Base-by-base conservation (phyloP, 768 basidiomycete genomes). In the Boletus subparvulus region DNA sequence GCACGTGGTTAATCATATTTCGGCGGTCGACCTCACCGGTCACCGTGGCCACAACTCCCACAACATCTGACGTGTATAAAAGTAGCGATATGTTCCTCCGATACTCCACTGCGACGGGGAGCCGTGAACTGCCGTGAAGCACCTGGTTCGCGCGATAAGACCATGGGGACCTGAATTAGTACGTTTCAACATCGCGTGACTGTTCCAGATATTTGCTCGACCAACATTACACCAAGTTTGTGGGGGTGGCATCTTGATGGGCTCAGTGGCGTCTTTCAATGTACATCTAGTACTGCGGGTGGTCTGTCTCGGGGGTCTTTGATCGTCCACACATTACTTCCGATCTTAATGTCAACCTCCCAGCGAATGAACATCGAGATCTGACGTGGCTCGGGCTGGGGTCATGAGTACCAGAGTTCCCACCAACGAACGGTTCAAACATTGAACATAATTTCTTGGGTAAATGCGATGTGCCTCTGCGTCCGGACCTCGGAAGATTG, bases 241-340 rank as follows among this genome's bases (percentile, higher is more conserved):
- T 28, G 35, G 35, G 35, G 28, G 41, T 19, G 35, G 13, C 33
- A 6, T 49, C n/a, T n/a, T n/a, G n/a, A n/a, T 12, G 47, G 36
- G 17, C 10, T 28, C 28, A 19, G 21, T 30, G 44, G 21, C 30
- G 9, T 35, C 43, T 28, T 49, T 44, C 46, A 36, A 19, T 16
- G 17, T 14, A 49, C n/a, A 19, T 37, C 37, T 24, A 39, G 41
- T 39, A 14, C 28, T 32, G 30, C 36, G 21, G 32, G 47, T 56
- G 54, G 48, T 21, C 26, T 21, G 13, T 19, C 61, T 58, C 61
- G 42, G 49, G 45, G 55, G 47, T 17, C n/a, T 41, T 48, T 13
- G 55, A 57, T 44, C 47, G n/a, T 36, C 36, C 56, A 40, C 21
- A 30, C 13, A 50, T 28, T 53, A 12, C 26, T 45, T 6, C 37